Evolutionary conservation across 805 yeast species (phyloP).

Genomic region (Candida namnaoensis): DNA sequence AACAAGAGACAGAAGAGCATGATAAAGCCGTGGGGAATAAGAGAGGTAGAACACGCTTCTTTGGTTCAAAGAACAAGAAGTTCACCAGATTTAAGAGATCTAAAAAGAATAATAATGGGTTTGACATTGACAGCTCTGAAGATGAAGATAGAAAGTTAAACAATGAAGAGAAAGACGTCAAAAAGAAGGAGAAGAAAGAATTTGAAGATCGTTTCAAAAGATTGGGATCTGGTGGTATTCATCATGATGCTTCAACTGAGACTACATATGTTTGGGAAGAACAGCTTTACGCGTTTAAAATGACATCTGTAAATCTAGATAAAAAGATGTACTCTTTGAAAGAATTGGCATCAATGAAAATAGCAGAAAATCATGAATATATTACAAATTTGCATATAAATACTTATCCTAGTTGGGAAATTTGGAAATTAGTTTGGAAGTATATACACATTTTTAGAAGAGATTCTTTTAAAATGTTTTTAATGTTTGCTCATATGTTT

Average conservation of each 20-base stretch:
- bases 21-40: no score
- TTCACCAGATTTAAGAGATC: no score
- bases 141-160: neutral
- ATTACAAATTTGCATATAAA: conserved; percentile 6
- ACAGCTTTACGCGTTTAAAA: conserved; percentile 3
- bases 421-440: conserved; percentile 26
- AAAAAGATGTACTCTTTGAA: conserved; percentile 13
- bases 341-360: conserved; percentile 12
- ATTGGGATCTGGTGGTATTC: conserved; percentile 12
- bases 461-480: conserved; percentile 22
- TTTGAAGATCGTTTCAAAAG: conserved; percentile 7
- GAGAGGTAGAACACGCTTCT: no score
- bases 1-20: no score
- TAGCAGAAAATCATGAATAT: conserved; percentile 16
- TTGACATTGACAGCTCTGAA: neutral
- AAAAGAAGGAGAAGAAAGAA: neutral
- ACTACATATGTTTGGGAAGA: conserved; percentile 12
- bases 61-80: no score
- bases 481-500: conserved; percentile 19
- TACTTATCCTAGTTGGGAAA: conserved; percentile 8
- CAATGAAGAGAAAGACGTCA: neutral
- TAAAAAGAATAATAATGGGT: no score
- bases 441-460: conserved; percentile 17
- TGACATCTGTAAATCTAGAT: conserved; percentile 3
- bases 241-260: conserved; percentile 9